phyloP scores from a whole-genome alignment of 1,284 basidiomycete species.

The Wolfiporia cocos region DNA sequence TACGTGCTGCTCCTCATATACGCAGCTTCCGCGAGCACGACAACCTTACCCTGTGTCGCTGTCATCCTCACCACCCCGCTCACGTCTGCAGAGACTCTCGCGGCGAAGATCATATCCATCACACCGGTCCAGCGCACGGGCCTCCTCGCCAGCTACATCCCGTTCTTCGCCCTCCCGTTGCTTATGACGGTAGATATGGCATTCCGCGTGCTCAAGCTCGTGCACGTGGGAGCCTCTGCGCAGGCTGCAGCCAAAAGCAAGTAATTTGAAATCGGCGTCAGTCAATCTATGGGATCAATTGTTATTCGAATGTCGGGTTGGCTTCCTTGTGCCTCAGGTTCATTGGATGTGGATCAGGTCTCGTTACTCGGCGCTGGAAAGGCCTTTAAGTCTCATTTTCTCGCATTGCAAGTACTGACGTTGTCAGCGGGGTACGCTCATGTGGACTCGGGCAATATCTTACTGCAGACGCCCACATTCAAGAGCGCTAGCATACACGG shows the following conservation, averaged over 20 bases:
- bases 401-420: too few species aligned
- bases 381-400: too few species aligned
- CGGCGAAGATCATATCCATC: slow-evolving; percentile 26
- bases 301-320: not conserved
- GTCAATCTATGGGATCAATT: not conserved
- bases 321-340: not conserved
- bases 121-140: slow-evolving; percentile 39
- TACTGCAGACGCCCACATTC: too few species aligned
- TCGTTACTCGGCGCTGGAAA: too few species aligned
- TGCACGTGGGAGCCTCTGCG: slow-evolving; percentile 7
- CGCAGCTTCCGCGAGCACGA: slow-evolving; percentile 73
- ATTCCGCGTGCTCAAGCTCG: slow-evolving; percentile 32
- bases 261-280: slow-evolving; percentile 1
- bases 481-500: too few species aligned
- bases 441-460: too few species aligned
- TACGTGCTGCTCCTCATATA: slow-evolving; percentile 65
- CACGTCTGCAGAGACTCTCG: slow-evolving; percentile 27
- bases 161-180: slow-evolving; percentile 70
- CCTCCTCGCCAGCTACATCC: slow-evolving; percentile 69
- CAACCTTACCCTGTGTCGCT: slow-evolving; percentile 65
- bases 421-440: too few species aligned
- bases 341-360: too few species aligned
- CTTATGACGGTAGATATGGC: slow-evolving; percentile 72
- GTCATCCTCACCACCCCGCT: slow-evolving; percentile 46
- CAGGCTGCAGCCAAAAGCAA: slow-evolving; percentile 1